Percentiles rank a stretch among this genome's conserved stretches.
These are phyloP conservation scores for Diplodia sapinea DNA, from an alignment of 2,329 filamentous ascomycete genomes.

Conservation along the genomic window DNA sequence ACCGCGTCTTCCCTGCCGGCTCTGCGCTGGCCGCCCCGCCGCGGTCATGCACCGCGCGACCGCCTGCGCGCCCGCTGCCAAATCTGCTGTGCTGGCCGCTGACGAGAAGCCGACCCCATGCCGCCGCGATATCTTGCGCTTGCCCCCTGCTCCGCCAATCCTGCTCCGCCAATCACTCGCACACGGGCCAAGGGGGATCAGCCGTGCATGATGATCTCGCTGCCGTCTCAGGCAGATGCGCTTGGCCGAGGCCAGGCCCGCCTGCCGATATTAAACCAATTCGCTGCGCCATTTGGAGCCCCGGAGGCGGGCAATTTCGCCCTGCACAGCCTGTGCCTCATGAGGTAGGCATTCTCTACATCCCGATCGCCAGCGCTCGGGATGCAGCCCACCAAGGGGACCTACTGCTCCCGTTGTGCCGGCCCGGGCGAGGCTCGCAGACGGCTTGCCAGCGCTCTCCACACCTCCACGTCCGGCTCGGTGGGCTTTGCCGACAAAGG, in stretches of 20 bases:
- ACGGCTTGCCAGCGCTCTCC: neutral
- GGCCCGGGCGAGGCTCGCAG: neutral
- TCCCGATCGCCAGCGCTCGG: neutral
- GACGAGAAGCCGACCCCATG: neutral
- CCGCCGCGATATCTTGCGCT: conserved; percentile 4
- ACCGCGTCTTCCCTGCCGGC: conserved; percentile 7
- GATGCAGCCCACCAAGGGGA: neutral
- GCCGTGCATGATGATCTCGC: conserved; percentile 25
- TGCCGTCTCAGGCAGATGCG: conserved; percentile 21
- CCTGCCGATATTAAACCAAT: conserved; percentile 26
- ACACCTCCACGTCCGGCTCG: neutral
- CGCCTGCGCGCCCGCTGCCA: neutral
- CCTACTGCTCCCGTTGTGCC: neutral
- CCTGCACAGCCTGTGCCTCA: conserved; percentile 1
- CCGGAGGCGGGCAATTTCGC: neutral
- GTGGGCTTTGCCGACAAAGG: neutral
- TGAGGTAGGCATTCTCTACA: neutral
- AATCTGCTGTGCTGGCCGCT: neutral
- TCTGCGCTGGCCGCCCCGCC: neutral
- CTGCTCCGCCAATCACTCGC: conserved; percentile 29
- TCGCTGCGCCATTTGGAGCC: conserved; percentile 20
- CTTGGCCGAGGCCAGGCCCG: conserved; percentile 26
- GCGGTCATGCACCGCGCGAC: neutral
- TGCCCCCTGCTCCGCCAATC: conserved; percentile 28
- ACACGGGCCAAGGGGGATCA: conserved; percentile 26